Conservation (phyloP, 768 basidiomycete species). For the Suillus spraguei region DNA sequence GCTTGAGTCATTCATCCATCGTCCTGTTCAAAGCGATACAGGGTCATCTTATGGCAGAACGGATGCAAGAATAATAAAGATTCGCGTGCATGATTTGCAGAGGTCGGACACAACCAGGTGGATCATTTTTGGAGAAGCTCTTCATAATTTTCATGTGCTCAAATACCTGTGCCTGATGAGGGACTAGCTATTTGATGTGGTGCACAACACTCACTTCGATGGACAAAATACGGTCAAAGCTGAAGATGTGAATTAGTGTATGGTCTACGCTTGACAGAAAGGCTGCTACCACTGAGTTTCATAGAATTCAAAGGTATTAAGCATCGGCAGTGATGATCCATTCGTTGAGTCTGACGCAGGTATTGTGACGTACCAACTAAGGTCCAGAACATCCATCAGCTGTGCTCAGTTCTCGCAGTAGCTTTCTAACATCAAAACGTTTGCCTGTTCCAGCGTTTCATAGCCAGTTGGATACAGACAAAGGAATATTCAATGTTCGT, state of each 20-base stretch:
- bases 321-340: constrained; percentile 73
- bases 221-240: constrained; percentile 71
- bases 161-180: constrained; percentile 56
- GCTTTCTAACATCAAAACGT: constrained; percentile 67
- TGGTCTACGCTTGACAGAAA: constrained; percentile 20
- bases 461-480: constrained; percentile 64
- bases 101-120: constrained; percentile 62
- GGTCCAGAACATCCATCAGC: constrained; percentile 62
- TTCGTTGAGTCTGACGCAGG: neutral
- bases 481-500: constrained; percentile 62
- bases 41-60: constrained; percentile 63
- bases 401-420: too few species aligned
- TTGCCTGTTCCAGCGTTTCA: constrained; percentile 64
- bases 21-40: constrained; percentile 69
- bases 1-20: constrained; percentile 79
- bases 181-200: too few species aligned
- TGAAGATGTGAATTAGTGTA: constrained; percentile 24
- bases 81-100: constrained; percentile 32
- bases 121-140: constrained; percentile 60
- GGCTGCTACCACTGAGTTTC: constrained; percentile 38
- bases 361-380: constrained; percentile 38
- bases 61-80: constrained; percentile 70
- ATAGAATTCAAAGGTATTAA: too few species aligned
- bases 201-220: constrained; percentile 43
- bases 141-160: constrained; percentile 58